Evolutionary conservation across 2,329 filamentous ascomycete species (phyloP).

Genomic region (Atkinsonella hypoxylon): DNA sequence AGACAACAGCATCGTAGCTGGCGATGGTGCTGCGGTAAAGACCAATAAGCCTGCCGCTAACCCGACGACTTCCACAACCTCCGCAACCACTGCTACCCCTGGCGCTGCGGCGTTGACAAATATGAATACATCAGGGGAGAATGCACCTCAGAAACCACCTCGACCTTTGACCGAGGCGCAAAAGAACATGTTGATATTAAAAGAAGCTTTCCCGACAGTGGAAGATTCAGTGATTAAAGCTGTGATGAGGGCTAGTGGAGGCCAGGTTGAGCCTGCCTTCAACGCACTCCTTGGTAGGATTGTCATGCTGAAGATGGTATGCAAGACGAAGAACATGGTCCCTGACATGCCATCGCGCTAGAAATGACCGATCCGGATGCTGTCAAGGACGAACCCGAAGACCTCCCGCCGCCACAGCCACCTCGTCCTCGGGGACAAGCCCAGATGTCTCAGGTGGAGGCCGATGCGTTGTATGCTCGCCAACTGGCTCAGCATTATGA

Average conservation of each 20-base stretch:
- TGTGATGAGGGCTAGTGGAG: slow-evolving; percentile 73
- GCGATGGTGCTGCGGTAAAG: slow-evolving; percentile 23
- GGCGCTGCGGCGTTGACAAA: slow-evolving; percentile 18
- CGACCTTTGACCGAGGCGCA: slow-evolving; percentile 70
- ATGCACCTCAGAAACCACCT: slow-evolving; percentile 68
- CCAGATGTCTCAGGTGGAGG: slow-evolving; percentile 69
- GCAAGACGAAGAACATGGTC: not conserved
- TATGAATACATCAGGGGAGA: slow-evolving; percentile 13
- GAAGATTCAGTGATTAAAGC: slow-evolving; percentile 75
- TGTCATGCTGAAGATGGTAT: not conserved
- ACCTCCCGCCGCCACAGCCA: slow-evolving; percentile 59
- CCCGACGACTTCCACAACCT: slow-evolving; percentile 3
- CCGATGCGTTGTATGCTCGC: slow-evolving; percentile 83
- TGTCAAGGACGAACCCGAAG: slow-evolving; percentile 37
- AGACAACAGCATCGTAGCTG: slow-evolving; percentile 40
- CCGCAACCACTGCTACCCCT: slow-evolving; percentile 15
- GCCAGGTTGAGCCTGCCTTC: slow-evolving; percentile 85
- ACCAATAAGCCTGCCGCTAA: not conserved
- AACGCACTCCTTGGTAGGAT: slow-evolving; percentile 72
- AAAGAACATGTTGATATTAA: slow-evolving; percentile 77
- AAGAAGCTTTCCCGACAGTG: slow-evolving; percentile 84
- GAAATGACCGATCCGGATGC: slow-evolving; percentile 74
- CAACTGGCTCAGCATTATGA: slow-evolving; percentile 89
- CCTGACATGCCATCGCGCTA: slow-evolving; percentile 17
- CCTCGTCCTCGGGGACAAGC: slow-evolving; percentile 58